These are phyloP conservation scores for Staphylotrichum tortipilum DNA, from an alignment of 495 filamentous ascomycete genomes.

Conservation along the genomic window DNA sequence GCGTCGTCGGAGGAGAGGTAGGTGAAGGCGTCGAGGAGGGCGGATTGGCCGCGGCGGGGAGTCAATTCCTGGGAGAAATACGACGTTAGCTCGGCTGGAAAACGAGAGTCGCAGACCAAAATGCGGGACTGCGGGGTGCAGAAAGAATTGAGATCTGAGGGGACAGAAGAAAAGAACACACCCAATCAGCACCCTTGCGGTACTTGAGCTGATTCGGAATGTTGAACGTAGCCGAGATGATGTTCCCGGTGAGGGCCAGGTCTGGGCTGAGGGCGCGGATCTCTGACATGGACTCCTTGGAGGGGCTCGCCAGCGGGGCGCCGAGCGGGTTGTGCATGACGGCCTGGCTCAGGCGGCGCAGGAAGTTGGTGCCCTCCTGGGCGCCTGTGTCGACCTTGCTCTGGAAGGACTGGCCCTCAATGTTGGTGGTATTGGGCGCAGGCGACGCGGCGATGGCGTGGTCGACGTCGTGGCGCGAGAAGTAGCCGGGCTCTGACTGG, in stretches of 20 bases:
- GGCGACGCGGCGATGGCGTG: conserved; percentile 22
- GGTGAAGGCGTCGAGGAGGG: conserved; percentile 79
- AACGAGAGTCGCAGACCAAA: too few relatives aligned
- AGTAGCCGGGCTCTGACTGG: conserved; percentile 28
- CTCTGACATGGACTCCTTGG: conserved; percentile 43
- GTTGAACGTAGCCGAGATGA: conserved; percentile 82
- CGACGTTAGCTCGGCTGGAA: conserved; percentile 28
- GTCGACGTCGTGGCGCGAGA: conserved; percentile 25
- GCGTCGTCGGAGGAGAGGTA: conserved; percentile 68
- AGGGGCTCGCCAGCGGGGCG: too few relatives aligned
- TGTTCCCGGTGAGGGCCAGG: conserved; percentile 64
- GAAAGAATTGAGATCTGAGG: too few relatives aligned
- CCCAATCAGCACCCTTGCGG: conserved; percentile 64
- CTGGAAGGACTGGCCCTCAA: conserved; percentile 28
- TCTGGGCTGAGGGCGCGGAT: conserved; percentile 54
- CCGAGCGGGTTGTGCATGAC: conserved; percentile 21
- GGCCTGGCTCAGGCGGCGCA: conserved; percentile 54
- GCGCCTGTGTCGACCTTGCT: conserved; percentile 43
- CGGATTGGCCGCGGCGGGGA: conserved; percentile 72
- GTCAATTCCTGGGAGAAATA: conserved; percentile 51
- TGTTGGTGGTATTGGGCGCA: conserved; percentile 3
- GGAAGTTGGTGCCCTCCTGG: conserved; percentile 49
- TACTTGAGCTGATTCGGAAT: conserved; percentile 69
- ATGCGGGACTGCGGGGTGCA: too few relatives aligned
- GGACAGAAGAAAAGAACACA: conserved; percentile 30